Evolutionary conservation across 352 stramenopile genomes (phyloP), one percentile per base, ranked within the genome.

Genomic region (Globisporangium yorkense): DNA sequence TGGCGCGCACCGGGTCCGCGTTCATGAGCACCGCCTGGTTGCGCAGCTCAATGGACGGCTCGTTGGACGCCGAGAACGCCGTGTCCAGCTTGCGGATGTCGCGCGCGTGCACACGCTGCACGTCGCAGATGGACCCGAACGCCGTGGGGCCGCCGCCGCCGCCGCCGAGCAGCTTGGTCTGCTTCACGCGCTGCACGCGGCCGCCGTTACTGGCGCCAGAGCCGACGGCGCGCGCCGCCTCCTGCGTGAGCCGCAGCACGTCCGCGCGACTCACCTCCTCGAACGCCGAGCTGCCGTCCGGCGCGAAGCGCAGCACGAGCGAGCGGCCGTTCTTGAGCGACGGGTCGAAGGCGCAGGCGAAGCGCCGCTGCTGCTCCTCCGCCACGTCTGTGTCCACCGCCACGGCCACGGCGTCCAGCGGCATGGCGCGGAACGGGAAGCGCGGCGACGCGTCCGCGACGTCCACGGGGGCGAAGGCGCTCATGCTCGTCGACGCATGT

Each of bases 61-160:
- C 71, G 48, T 85, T 87, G 6, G 74, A 82, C n/a, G 80, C 67
- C 0, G 73, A 74, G 58, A 89, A 91, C 0, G 72, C 68, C 33
- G 81, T 73, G 55, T 91, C 81, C 31, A 91, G 72, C 58, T 85
- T 85, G 9, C 81, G 76, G 12, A 91, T 68, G 54, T 91, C 81
- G 12, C 81, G 76, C 27, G 69, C 64, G 43, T 91, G 76, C 18
- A 89, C 79, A 15, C 56, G 46, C 78, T 91, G 40, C 27, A 53
- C 43, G 16, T 47, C 43, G 43, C 18, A 27, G 43, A 47, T 47
- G 6, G 43, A n/a, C 18, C 43, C 43, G 43, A 47, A 47, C 18
- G 43, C 43, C 7, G 43, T 13, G 18, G 18, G 12, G 33, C 33
- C 33, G 33, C 33, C 33, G 33, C 7, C 7, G 33, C 40, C 52